These are phyloP conservation scores for Debaryomyces psychrophilus DNA, from an alignment of 1,139 yeast species.

Conservation along the genomic window DNA sequence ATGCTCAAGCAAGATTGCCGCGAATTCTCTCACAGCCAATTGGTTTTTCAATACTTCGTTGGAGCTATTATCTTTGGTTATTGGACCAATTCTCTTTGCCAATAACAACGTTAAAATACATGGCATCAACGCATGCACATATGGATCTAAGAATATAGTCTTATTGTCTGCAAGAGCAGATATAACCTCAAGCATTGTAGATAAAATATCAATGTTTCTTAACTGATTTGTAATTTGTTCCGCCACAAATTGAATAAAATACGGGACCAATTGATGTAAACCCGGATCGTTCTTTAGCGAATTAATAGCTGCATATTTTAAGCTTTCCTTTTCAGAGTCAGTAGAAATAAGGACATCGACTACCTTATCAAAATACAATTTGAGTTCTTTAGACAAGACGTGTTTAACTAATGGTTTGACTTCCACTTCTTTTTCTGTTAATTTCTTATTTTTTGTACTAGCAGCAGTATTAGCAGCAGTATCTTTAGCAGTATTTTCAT, in stretches of 20 bases:
- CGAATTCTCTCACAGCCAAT: constrained; percentile 78
- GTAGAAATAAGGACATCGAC: constrained; percentile 74
- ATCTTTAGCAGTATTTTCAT: constrained; percentile 21
- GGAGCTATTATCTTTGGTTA: constrained; percentile 35
- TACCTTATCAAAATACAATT: constrained; percentile 88
- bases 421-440: constrained; percentile 63
- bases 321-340: constrained; percentile 58
- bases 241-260: constrained; percentile 92
- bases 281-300: constrained; percentile 93
- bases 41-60: constrained; percentile 44
- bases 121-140: constrained; percentile 95
- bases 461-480: constrained; percentile 21
- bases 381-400: constrained; percentile 90
- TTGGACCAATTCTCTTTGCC: constrained; percentile 85
- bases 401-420: constrained; percentile 96
- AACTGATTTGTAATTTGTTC: constrained; percentile 92
- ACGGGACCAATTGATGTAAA: constrained; percentile 93
- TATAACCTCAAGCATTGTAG: constrained; percentile 90
- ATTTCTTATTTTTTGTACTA: constrained; percentile 29
- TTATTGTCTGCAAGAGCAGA: constrained; percentile 83
- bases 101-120: constrained; percentile 85
- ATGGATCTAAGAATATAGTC: constrained; percentile 90
- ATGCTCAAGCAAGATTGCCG: constrained; percentile 80
- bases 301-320: constrained; percentile 78
- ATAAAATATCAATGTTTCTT: constrained; percentile 68